Evolutionary conservation across 495 filamentous ascomycete species (phyloP), one percentile per base, ranked within the genome.

Genomic region (Podospora didyma): DNA sequence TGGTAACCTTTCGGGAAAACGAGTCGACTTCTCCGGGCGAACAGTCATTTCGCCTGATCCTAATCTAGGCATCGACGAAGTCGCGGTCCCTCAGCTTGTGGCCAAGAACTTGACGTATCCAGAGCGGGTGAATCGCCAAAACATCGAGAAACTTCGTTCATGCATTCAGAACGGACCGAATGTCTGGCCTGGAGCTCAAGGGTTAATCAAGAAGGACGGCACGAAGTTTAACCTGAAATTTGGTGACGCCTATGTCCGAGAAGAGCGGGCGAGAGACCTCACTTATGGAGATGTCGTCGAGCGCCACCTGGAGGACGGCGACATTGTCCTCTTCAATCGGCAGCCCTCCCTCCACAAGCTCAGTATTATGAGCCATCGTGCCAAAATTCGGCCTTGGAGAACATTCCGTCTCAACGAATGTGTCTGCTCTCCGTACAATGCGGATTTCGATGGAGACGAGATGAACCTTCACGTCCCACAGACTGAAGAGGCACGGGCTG

Each of bases 401-500:
- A 98, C 94, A 0, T 97, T 98, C 72, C 87, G 94, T 46, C 79
- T 98, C 50, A 98, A 98, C 67, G 94, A 98, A 68, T 97, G 94
- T 82, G 94, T 95, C 7, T 98, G 94, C 68, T 93, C 90, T 44
- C 94, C 94, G 9, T 99, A 99, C 77, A 99, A 99, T 72, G 94
- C 94, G 58, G 94, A 99, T 86, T 99, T 99, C 68, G 94, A 99
- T 68, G 94, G 94, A 61, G 94, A 99, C 72, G 94, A 99, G 74
- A 99, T 99, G 94, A 99, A 99, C 68, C 83, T 99, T 72, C 94
- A 99, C 79, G 95, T 99, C 42, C 95, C 94, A 7, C 94, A 99
- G 69, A 89, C 88, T 17, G 93, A 99, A 64, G 95, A 99, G 72
- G 90, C 94, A 21, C 85, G 94, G 11, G 93, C 94, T 10, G 94